Conservation (phyloP, 1,284 basidiomycete species). For the Heterobasidion irregulare region DNA sequence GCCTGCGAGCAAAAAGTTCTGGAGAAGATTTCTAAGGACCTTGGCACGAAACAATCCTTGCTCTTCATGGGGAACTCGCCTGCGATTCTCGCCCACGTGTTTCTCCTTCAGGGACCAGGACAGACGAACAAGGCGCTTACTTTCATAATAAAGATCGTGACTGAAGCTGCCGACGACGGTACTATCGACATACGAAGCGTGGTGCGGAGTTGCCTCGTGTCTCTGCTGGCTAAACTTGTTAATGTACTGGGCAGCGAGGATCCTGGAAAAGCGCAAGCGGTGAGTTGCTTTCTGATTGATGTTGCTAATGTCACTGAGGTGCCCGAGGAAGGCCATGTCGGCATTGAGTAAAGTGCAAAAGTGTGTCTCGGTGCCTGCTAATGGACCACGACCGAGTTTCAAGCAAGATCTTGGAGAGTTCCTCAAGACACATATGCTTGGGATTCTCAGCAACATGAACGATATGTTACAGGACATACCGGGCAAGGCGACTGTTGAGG, state of each 20-base stretch:
- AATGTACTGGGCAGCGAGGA: slow-evolving; percentile 68
- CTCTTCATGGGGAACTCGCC: slow-evolving; percentile 58
- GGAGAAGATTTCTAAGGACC: slow-evolving; percentile 33
- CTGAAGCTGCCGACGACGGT: slow-evolving; percentile 23
- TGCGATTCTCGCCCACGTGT: slow-evolving; percentile 66
- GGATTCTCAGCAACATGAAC: slow-evolving; percentile 74
- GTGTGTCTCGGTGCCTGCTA: slow-evolving; percentile 15
- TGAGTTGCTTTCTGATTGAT: slow-evolving; percentile 25
- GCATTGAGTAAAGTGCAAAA: slow-evolving; percentile 57
- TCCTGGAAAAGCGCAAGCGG: slow-evolving; percentile 30
- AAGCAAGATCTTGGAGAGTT: slow-evolving; percentile 42
- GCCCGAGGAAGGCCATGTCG: slow-evolving; percentile 40
- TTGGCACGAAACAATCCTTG: slow-evolving; percentile 37
- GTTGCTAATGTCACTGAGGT: neutral
- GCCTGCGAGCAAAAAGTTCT: slow-evolving; percentile 41
- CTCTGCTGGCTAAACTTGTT: slow-evolving; percentile 69
- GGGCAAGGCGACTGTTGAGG: slow-evolving; percentile 58
- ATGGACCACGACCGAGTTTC: slow-evolving; percentile 15
- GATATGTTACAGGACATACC: slow-evolving; percentile 78
- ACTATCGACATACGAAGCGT: slow-evolving; percentile 43
- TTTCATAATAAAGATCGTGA: slow-evolving; percentile 54
- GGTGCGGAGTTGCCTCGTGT: slow-evolving; percentile 57
- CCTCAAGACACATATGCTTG: slow-evolving; percentile 71
- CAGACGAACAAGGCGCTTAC: slow-evolving; percentile 49
- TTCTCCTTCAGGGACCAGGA: slow-evolving; percentile 47